A percentile compares a stretch with the other conserved stretches of the same genome.
phyloP scores from a whole-genome alignment of 106 monocot genomes.

The Chionographis japonica region DNA sequence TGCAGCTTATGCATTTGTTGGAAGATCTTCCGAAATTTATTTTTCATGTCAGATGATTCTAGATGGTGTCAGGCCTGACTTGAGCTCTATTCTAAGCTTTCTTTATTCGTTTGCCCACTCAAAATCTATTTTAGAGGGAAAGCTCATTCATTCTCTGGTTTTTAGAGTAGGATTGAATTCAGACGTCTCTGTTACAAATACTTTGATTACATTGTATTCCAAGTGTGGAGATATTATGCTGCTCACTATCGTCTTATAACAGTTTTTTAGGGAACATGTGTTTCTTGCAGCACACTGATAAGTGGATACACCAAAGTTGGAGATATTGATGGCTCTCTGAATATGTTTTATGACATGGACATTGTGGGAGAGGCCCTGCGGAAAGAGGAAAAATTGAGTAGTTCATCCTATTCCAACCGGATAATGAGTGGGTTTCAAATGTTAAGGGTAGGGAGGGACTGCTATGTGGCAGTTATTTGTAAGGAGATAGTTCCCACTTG shows the following conservation, averaged over 20 bases:
- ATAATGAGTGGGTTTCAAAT: too few relatives aligned
- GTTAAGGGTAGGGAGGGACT: too few relatives aligned
- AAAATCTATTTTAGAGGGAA: slow-evolving; percentile 10
- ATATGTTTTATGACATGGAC: slow-evolving; percentile 29
- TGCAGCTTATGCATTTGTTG: slow-evolving; percentile 15
- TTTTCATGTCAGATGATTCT: slow-evolving; percentile 7
- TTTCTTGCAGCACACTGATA: slow-evolving; percentile 31
- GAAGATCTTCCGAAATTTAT: slow-evolving; percentile 2
- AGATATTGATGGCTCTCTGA: slow-evolving; percentile 8
- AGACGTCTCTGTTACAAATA: slow-evolving; percentile 21
- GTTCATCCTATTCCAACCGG: too few relatives aligned
- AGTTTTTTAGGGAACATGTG: slow-evolving; percentile 14
- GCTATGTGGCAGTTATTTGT: too few relatives aligned
- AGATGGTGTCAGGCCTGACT: slow-evolving; percentile 17
- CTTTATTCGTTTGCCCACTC: slow-evolving; percentile 17
- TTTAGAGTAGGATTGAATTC: slow-evolving; percentile 23
- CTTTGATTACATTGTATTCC: slow-evolving; percentile 29
- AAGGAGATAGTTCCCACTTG: too few relatives aligned
- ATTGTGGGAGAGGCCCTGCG: slow-evolving; percentile 20
- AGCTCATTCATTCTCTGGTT: slow-evolving; percentile 17
- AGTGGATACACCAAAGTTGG: slow-evolving; percentile 20
- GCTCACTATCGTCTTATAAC: slow-evolving; percentile 18
- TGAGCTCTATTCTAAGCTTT: slow-evolving; percentile 23
- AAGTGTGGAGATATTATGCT: slow-evolving; percentile 24
- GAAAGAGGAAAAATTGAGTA: too few relatives aligned